phyloP scores from a whole-genome alignment of 2,329 filamentous ascomycete species.

The Alternaria ethzedia region DNA sequence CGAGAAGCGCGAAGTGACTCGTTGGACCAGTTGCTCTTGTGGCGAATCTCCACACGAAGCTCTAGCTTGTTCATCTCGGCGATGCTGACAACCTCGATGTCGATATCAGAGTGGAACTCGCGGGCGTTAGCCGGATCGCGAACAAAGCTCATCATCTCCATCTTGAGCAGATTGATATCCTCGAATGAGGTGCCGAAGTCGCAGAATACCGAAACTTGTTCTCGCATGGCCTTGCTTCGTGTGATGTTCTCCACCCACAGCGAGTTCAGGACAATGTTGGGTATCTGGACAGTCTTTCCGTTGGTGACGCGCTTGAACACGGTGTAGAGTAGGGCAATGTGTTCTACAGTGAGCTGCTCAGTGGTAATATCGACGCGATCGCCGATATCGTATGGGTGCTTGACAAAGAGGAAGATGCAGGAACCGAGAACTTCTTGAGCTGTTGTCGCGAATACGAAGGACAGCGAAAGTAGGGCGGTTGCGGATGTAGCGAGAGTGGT shows the following conservation, averaged over 20 bases:
- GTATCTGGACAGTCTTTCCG: slow-evolving; percentile 80
- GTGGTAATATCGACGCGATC: slow-evolving; percentile 84
- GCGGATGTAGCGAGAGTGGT: slow-evolving; percentile 88
- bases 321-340: slow-evolving; percentile 92
- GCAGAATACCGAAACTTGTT: slow-evolving; percentile 79
- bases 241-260: slow-evolving; percentile 96
- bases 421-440: slow-evolving; percentile 96
- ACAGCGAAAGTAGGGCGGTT: slow-evolving; percentile 91
- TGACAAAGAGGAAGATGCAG: slow-evolving; percentile 98
- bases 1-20: slow-evolving; percentile 80
- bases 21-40: slow-evolving; percentile 74
- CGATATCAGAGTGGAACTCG: slow-evolving; percentile 87
- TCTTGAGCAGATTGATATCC: slow-evolving; percentile 82
- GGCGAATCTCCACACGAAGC: slow-evolving; percentile 81
- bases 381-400: slow-evolving; percentile 95
- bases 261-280: slow-evolving; percentile 90
- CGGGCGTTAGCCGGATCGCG: slow-evolving; percentile 81
- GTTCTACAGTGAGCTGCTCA: slow-evolving; percentile 81
- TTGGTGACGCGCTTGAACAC: slow-evolving; percentile 85
- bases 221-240: slow-evolving; percentile 89
- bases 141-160: slow-evolving; percentile 87
- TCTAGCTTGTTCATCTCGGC: slow-evolving; percentile 87
- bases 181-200: slow-evolving; percentile 88
- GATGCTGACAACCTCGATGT: slow-evolving; percentile 78
- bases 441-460: slow-evolving; percentile 92